A percentile compares a stretch with the other conserved stretches of the same genome.
These are phyloP conservation scores for Euphorbia pulcherrima DNA, from an alignment of 345 rosid genomes.

Conservation along the genomic window DNA sequence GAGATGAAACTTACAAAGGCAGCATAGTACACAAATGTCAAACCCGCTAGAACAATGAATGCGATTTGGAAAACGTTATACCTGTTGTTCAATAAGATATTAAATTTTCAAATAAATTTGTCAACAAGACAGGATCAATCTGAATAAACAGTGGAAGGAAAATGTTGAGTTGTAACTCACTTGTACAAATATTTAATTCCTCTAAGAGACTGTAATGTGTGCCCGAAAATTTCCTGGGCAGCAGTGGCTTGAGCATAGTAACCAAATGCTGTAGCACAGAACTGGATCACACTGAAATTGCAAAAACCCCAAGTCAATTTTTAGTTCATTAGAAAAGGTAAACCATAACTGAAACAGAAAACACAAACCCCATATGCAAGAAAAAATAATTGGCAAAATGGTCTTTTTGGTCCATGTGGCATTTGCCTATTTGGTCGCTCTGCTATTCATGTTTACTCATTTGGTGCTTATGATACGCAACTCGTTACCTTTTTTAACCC, in stretches of 20 bases:
- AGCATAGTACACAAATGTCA: conserved; percentile 76
- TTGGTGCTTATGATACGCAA: no score
- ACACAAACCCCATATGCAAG: not conserved
- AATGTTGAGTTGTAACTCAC: conserved; percentile 40
- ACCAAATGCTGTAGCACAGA: conserved; percentile 92
- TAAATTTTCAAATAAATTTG: conserved; percentile 10
- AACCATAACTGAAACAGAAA: not conserved
- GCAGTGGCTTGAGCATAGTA: conserved; percentile 99
- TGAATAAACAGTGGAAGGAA: not conserved
- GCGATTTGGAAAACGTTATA: conserved; percentile 88
- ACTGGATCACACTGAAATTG: conserved; percentile 84
- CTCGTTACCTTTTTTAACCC: no score
- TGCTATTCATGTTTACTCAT: no score
- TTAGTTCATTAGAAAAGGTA: not conserved
- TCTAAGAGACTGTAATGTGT: conserved; percentile 91
- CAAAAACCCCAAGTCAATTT: conserved; percentile 12
- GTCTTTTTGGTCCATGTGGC: no score
- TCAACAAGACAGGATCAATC: not conserved
- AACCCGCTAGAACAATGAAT: conserved; percentile 70
- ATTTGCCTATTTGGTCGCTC: no score
- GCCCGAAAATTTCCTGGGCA: conserved; percentile 96
- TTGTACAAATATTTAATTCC: conserved; percentile 92
- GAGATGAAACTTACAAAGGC: conserved; percentile 62
- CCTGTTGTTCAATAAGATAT: conserved; percentile 42
- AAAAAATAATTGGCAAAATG: no score